Evolutionary conservation across 192 early-diverging fungal species (phyloP), one percentile per base, ranked within the genome.

Genomic region (Funneliformis geosporum): DNA sequence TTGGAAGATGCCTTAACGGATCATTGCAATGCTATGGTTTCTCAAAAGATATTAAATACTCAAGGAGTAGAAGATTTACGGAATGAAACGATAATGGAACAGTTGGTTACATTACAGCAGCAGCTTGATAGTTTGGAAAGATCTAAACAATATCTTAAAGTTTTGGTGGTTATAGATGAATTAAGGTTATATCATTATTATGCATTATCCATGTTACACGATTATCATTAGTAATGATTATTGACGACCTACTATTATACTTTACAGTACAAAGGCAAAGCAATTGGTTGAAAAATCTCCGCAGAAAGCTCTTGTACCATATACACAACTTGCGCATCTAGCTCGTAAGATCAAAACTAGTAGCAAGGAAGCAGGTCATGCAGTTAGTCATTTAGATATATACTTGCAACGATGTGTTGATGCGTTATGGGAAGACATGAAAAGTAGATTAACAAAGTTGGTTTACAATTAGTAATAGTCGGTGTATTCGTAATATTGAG

Each of bases 351-450:
- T 74, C 64, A 84, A 80, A 73, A 79, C 38, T 16, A 50, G 28
- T 12, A 79, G n/a, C 78, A 74, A 40, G n/a, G 69, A 72, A 14
- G 42, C 70, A n/a, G 62, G 68, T 12, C 60, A 65, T 40, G 23
- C 44, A 8, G 68, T 80, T 60, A 84, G 72, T 11, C 76, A 85
- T 66, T 43, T 90, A 55, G 81, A 84, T n/a, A 12, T 10, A 2
- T 86, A 82, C 67, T 60, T 90, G 38, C 72, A 43, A 33, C 73
- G 72, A 25, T 82, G 80, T 46, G 76, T 83, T 27, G 75, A 80
- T 8, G 59, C 78, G 7, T 75, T 90, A 10, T 85, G 85, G 84
- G 79, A 86, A 46, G 86, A 89, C 7, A 70, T 90, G 50, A 88
- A 84, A 23, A 42, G 66, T 14, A 72, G 82, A 28, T 61, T 90